Conservation (phyloP, 2,329 filamentous ascomycete genomes). For the Huntiella bhutanensis region DNA sequence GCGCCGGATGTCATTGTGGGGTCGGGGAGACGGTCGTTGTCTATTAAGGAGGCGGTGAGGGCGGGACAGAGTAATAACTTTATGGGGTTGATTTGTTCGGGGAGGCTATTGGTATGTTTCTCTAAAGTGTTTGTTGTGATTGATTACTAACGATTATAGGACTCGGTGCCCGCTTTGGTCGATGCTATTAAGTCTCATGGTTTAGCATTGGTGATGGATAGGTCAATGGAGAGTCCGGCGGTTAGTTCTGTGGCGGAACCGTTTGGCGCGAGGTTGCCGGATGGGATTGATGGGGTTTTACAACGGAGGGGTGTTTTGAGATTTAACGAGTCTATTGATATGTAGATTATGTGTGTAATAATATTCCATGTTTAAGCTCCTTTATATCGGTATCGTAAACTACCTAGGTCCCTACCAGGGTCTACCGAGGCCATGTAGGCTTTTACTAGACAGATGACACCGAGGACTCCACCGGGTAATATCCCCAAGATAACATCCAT, state of each 20-base stretch:
- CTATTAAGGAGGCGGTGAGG: slow-evolving; percentile 85
- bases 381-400: slow-evolving; percentile 46
- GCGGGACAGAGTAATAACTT: slow-evolving; percentile 93
- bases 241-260: slow-evolving; percentile 25
- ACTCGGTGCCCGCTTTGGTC: slow-evolving; percentile 80
- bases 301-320: slow-evolving; percentile 71
- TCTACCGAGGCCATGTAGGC: slow-evolving; percentile 49
- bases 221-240: slow-evolving; percentile 35
- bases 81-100: slow-evolving; percentile 89
- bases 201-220: slow-evolving; percentile 78
- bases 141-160: slow-evolving; percentile 30
- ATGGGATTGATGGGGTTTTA: slow-evolving; percentile 74
- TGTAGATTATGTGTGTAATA: slow-evolving; percentile 20
- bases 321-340: slow-evolving; percentile 83
- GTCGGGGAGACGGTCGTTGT: slow-evolving; percentile 57
- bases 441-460: slow-evolving; percentile 41
- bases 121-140: background rate
- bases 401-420: slow-evolving; percentile 42
- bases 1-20: slow-evolving; percentile 23
- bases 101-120: slow-evolving; percentile 56
- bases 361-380: slow-evolving; percentile 29
- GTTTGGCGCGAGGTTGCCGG: slow-evolving; percentile 41
- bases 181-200: slow-evolving; percentile 90
- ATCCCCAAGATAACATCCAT: slow-evolving; percentile 27
- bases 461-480: slow-evolving; percentile 40